Base-by-base conservation (phyloP, 805 yeast species). In the Yueomyces sinensis region DNA sequence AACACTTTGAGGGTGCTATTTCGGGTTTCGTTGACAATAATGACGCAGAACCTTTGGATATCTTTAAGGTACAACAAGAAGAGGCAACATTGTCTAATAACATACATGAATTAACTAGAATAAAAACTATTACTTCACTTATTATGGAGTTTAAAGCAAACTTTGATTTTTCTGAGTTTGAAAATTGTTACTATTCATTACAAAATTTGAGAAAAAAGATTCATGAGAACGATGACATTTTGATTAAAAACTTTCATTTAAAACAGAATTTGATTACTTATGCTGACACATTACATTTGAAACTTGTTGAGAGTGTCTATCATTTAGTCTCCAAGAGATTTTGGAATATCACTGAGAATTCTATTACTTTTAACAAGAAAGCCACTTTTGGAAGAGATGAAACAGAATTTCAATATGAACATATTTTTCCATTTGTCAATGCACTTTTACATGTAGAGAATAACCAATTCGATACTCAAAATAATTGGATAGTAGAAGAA, bases 111-210 rank as follows among this genome's bases (percentile, higher is more conserved):
- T 32, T 46, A 17, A 41, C 33, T 13, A 38, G 38, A 5, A 32
- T 52, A 36, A 41, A 44, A 25, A 38, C 43, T 1, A 18, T 53
- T 2, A 35, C 52, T 3, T 43, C 39, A 16, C 39, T 54, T 13
- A 33, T 55, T 14, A 32, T 42, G 31, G 60, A 55, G 35, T 46
- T 53, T 22, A 49, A 49, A 17, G 43, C 54, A 5, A 54, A 53
- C 38, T 42, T 47, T 16, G 49, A 49, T 19, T 33, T 43, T 25
- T 25, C 42, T 15, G 59, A 54, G 35, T 40, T 53, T n/a, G 58
- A 53, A 32, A 53, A 52, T 38, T 53, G 58, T 33, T 55, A 49
- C 34, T 47, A 50, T 37, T 52, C 59, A 3, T 36, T 55, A 25
- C 41, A 47, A 27, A 42, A 45, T 9, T 29, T 55, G 30, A 45